phyloP scores from a whole-genome alignment of 1,284 basidiomycete species.

The Moesziomyces parantarcticus region DNA sequence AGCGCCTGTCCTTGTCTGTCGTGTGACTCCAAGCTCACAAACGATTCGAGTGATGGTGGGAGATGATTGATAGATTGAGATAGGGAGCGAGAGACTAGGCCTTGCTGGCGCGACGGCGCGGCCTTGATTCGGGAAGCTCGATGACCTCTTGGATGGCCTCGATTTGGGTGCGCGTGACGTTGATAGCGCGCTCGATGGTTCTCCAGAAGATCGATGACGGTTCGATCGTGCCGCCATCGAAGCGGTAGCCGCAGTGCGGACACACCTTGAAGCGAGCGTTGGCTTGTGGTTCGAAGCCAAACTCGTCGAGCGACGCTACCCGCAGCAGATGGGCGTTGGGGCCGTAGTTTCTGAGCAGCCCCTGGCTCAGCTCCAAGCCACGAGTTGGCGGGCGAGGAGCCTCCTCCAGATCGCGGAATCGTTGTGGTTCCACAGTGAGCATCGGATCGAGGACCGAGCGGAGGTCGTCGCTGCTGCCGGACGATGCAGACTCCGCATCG shows the following conservation, averaged over 20 bases:
- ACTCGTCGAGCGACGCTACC: slow-evolving; percentile 22
- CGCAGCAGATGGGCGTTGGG: slow-evolving; percentile 28
- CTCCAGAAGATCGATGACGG: background rate
- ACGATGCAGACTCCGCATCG: background rate
- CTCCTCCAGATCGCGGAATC: slow-evolving; percentile 4
- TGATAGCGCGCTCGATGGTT: slow-evolving; percentile 11
- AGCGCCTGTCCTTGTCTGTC: too few species aligned
- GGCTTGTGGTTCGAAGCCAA: slow-evolving; percentile 3
- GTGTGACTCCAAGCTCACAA: too few species aligned
- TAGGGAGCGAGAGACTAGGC: too few species aligned
- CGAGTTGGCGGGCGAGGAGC: background rate
- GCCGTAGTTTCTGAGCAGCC: slow-evolving; percentile 15
- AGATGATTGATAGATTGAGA: too few species aligned
- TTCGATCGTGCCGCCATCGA: slow-evolving; percentile 13
- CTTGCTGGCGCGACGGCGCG: background rate
- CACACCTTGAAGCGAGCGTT: slow-evolving; percentile 6
- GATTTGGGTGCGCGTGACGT: slow-evolving; percentile 11
- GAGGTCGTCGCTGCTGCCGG: background rate
- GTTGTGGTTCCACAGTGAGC: background rate
- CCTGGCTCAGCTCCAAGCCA: slow-evolving; percentile 5
- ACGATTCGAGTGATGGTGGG: background rate
- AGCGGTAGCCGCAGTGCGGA: slow-evolving; percentile 21
- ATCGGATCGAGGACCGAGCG: background rate
- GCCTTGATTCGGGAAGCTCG: slow-evolving; percentile 4
- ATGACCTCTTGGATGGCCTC: slow-evolving; percentile 9